phyloP scores from a whole-genome alignment of 208 protist species.

The Giardia duodenalis region DNA sequence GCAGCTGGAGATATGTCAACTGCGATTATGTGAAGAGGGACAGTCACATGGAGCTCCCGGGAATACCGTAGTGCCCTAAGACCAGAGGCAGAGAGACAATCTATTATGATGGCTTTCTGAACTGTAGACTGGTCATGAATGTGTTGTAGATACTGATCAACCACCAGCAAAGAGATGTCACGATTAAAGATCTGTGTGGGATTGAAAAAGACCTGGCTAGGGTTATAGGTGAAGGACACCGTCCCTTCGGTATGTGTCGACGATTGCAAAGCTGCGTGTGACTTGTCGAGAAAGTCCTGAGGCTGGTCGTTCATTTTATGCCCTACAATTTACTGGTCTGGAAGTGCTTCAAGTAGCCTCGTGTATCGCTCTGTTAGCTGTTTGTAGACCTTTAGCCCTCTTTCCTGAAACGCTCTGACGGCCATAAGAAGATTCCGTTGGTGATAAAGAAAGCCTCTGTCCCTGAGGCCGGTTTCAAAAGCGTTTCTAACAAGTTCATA shows the following conservation, averaged over 20 bases:
- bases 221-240: background rate
- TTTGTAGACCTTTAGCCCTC: background rate
- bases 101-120: constrained; percentile 9
- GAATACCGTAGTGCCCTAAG: constrained; percentile 32
- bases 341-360: background rate
- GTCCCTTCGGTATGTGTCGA: background rate
- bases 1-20: constrained; percentile 35
- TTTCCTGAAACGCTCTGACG: background rate
- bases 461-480: background rate
- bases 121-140: background rate
- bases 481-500: background rate
- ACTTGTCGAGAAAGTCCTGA: background rate
- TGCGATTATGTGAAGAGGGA: constrained; percentile 8
- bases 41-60: constrained; percentile 25
- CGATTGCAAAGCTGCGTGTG: too few species aligned
- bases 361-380: background rate
- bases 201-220: constrained; percentile 30
- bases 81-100: constrained; percentile 37
- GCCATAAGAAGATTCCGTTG: background rate
- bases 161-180: constrained; percentile 27
- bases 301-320: background rate
- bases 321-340: background rate
- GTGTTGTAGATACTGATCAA: background rate
- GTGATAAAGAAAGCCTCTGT: background rate
- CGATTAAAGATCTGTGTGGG: constrained; percentile 34